Base-by-base conservation (phyloP, 1,284 basidiomycete species). In the Phellopilus nigrolimitatus region DNA sequence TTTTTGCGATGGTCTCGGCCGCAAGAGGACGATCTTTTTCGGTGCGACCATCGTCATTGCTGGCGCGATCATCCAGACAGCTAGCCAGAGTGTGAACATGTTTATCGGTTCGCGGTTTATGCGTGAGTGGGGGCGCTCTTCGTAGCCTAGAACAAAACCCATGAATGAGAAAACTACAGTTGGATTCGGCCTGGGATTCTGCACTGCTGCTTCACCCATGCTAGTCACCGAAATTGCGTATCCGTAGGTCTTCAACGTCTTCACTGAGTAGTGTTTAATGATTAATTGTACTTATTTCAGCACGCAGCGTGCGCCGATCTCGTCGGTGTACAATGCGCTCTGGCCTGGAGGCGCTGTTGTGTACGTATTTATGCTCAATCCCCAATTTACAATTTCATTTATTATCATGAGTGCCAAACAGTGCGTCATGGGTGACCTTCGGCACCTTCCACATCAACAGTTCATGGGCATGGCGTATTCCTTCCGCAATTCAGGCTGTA, bases 191-290 rank as follows among this genome's bases (percentile, higher is more conserved):
- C 65, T 78, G 25, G 77, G 74, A 0, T 79, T 79, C 59, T 74
- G 73, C 27, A 70, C 66, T 45, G 61, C 62, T 54, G 73, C 74
- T 12, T 74, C 77, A 2, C 76, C 77, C 6, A 65, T 80, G 42
- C 66, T 81, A n/a, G 70, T 80, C 49, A 74, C 75, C 7, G 78
- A 81, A 62, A 66, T 81, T 31, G 73, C 78, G 1, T 79, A 75
- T 59, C 78, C 78, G 7, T 69, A 31, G n/a, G 50, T 47, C 12
- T 13, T 15, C n/a, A 8, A 28, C 22, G 22, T 10, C 19, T 5
- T n/a, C 12, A n/a, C 33, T 30, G 7, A n/a, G n/a, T n/a, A n/a
- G n/a, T 47, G 17, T 31, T 17, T 13, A 25, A 15, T n/a, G 24
- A 12, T 21, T 6, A 34, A 37, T 10, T 5, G n/a, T n/a, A n/a